These are phyloP conservation scores for Dimargaris verticillata DNA, from an alignment of 192 early-diverging fungal genomes.

Conservation along the genomic window DNA sequence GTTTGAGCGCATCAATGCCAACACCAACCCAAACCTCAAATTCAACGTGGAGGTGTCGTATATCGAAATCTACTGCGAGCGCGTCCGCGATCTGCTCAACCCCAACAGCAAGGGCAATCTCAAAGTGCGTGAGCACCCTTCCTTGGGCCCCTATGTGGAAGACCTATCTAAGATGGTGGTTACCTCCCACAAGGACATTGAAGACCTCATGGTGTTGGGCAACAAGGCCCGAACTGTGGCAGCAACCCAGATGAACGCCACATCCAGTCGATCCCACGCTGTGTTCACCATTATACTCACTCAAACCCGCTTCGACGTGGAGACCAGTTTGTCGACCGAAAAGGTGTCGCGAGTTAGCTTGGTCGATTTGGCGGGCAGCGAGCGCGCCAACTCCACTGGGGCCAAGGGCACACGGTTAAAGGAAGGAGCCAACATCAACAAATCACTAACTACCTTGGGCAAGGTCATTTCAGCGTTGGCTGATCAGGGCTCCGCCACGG, in stretches of 20 bases:
- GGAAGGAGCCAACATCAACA: constrained; percentile 92
- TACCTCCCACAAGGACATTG: constrained; percentile 46
- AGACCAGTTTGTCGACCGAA: constrained; percentile 43
- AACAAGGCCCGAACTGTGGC: constrained; percentile 75
- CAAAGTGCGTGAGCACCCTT: constrained; percentile 67
- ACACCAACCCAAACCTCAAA: constrained; percentile 23
- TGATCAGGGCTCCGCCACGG: constrained; percentile 33
- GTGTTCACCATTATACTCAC: constrained; percentile 65
- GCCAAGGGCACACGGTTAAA: constrained; percentile 69
- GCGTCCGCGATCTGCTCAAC: constrained; percentile 64
- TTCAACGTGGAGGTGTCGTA: constrained; percentile 70
- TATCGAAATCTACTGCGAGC: constrained; percentile 84
- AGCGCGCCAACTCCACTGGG: constrained; percentile 72
- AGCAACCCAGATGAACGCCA: constrained; percentile 88
- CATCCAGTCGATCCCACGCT: constrained; percentile 74
- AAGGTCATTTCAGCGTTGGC: constrained; percentile 87
- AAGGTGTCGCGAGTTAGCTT: constrained; percentile 63
- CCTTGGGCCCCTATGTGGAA: constrained; percentile 76
- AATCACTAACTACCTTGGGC: constrained; percentile 75
- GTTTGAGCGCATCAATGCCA: constrained; percentile 44
- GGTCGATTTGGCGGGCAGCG: constrained; percentile 88
- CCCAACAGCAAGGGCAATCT: constrained; percentile 57
- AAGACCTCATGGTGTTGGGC: constrained; percentile 60
- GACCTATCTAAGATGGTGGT: constrained; percentile 77
- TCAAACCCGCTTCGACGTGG: constrained; percentile 33